phyloP scores from a whole-genome alignment of 225 moss, liverwort and hornwort genomes.

The Marchantia polymorpha region DNA sequence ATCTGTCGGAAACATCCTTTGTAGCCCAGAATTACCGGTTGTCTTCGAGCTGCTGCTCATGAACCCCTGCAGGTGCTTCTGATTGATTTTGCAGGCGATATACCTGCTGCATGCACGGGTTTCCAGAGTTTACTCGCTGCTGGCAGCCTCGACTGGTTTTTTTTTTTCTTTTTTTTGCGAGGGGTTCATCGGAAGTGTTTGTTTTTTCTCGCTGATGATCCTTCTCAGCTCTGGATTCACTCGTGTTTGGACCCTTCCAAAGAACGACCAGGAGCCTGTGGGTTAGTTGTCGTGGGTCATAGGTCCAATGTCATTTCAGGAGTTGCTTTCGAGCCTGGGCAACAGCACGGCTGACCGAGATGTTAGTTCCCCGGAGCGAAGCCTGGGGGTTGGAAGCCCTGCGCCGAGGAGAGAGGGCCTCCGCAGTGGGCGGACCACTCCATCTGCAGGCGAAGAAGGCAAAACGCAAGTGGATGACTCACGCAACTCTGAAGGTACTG shows the following conservation, averaged over 20 bases:
- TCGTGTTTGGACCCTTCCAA: background rate
- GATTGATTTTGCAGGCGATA: background rate
- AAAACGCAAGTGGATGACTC: background rate
- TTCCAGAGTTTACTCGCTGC: background rate
- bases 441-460: background rate
- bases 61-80: background rate
- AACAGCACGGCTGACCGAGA: background rate
- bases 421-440: background rate
- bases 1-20: background rate
- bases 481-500: no score
- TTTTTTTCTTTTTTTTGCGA: background rate
- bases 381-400: background rate
- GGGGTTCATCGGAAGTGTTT: background rate
- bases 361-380: background rate
- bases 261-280: background rate
- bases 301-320: background rate
- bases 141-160: background rate
- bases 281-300: background rate
- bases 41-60: background rate
- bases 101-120: background rate
- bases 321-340: background rate
- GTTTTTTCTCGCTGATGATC: background rate
- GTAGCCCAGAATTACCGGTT: background rate
- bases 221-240: background rate
- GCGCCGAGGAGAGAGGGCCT: background rate